A percentile compares a stretch with the other conserved stretches of the same genome.
phyloP scores from a whole-genome alignment of 208 protist genomes.

The Acanthamoeba lenticulata region DNA sequence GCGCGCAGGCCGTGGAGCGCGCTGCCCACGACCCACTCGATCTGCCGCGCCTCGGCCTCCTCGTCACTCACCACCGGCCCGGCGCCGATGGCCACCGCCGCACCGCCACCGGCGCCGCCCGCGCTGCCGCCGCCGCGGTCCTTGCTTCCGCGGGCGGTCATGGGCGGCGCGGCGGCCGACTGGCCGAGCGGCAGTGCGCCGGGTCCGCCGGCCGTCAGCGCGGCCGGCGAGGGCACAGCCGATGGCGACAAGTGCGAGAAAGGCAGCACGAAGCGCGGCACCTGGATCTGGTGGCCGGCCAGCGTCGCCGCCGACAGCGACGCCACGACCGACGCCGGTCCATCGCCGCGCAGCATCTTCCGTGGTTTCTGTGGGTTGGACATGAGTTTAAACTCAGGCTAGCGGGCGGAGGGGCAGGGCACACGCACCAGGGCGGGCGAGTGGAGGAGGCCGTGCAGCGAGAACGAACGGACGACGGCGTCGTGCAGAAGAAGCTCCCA shows the following conservation, averaged over 20 bases:
- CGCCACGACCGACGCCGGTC: background rate
- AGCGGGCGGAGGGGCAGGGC: background rate
- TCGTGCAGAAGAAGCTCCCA: conserved; percentile 36
- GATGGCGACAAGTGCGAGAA: background rate
- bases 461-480: conserved; percentile 6
- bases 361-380: background rate
- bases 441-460: conserved; percentile 21
- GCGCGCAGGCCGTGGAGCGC: background rate
- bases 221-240: background rate
- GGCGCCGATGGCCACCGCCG: background rate
- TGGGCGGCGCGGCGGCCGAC: background rate
- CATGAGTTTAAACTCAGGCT: background rate
- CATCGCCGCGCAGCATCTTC: background rate
- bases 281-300: background rate
- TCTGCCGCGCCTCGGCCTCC: background rate
- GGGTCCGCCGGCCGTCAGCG: background rate
- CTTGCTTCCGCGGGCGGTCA: background rate
- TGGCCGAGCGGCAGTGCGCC: background rate
- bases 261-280: background rate
- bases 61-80: background rate
- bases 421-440: background rate
- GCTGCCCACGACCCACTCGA: background rate
- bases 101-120: background rate
- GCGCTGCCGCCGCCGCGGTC: background rate
- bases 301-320: background rate